A percentile compares a stretch with the other conserved stretches of the same genome.
Evolutionary conservation across 257 asterid species (phyloP).

Genomic region (Voacanga thouarsii): DNA sequence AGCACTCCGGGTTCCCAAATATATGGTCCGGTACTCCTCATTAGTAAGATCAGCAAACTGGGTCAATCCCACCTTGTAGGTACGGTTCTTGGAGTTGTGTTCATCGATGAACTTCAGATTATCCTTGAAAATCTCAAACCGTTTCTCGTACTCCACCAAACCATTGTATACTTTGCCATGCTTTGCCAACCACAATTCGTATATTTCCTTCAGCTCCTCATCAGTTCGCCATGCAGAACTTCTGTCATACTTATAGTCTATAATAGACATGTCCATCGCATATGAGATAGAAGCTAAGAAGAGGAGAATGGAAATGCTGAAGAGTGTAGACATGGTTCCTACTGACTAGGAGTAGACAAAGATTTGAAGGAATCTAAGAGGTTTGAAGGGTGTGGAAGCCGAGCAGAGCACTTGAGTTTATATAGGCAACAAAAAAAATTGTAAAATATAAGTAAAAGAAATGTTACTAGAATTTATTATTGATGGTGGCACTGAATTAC

Average conservation of each 20-base stretch:
- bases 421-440: not conserved
- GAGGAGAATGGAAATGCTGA: slow-evolving; percentile 30
- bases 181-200: slow-evolving; percentile 55
- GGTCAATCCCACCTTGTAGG: too few relatives aligned
- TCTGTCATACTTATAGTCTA: too few relatives aligned
- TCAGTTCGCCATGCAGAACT: slow-evolving; percentile 22
- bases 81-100: too few relatives aligned
- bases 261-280: slow-evolving; percentile 27
- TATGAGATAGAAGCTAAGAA: slow-evolving; percentile 30
- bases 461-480: too few relatives aligned
- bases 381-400: not conserved
- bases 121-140: too few relatives aligned
- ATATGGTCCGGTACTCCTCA: too few relatives aligned
- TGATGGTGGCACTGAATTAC: too few relatives aligned
- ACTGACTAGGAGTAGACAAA: not conserved
- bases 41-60: too few relatives aligned
- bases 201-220: slow-evolving; percentile 37
- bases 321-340: slow-evolving; percentile 39
- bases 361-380: not conserved
- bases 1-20: too few relatives aligned
- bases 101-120: slow-evolving; percentile 55
- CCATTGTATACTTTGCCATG: slow-evolving; percentile 63
- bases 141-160: slow-evolving; percentile 48
- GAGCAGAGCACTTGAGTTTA: not conserved
- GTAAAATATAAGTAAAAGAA: not conserved